Evolutionary conservation across 345 rosid species (phyloP).

Genomic region (Rhizophora mangle): DNA sequence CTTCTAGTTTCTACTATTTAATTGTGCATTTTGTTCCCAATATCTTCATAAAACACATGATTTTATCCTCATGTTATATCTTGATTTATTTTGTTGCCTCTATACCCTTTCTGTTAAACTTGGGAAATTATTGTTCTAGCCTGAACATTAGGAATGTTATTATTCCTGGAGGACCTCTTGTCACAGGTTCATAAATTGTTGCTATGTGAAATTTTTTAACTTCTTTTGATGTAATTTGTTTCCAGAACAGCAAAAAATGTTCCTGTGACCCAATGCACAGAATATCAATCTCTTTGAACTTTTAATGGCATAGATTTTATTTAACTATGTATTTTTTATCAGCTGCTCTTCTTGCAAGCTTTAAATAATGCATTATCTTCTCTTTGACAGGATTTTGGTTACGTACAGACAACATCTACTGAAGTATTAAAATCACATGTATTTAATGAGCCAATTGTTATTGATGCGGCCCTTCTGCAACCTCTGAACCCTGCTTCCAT

Average conservation of each 20-base stretch:
- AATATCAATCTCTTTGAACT: neutral
- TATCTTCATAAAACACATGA: no score
- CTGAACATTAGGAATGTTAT: neutral
- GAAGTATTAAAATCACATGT: conserved; percentile 87
- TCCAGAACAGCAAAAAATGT: neutral
- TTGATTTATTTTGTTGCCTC: neutral
- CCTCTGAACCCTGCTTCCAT: conserved; percentile 92
- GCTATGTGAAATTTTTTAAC: neutral
- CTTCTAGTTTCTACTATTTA: neutral
- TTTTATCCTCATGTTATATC: no score
- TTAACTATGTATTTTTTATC: neutral
- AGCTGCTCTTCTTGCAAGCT: neutral
- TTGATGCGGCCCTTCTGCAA: conserved; percentile 73
- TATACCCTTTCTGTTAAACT: neutral
- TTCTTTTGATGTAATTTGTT: neutral
- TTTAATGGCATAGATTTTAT: neutral
- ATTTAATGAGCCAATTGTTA: conserved; percentile 89
- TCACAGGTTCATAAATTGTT: neutral
- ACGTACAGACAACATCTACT: conserved; percentile 92
- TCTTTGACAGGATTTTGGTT: conserved; percentile 80
- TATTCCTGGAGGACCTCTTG: neutral
- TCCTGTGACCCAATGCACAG: neutral
- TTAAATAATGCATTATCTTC: neutral
- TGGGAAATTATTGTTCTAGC: neutral
- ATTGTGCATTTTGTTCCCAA: neutral